Base-by-base conservation (phyloP, 495 filamentous ascomycete species). In the Podospora australis region DNA sequence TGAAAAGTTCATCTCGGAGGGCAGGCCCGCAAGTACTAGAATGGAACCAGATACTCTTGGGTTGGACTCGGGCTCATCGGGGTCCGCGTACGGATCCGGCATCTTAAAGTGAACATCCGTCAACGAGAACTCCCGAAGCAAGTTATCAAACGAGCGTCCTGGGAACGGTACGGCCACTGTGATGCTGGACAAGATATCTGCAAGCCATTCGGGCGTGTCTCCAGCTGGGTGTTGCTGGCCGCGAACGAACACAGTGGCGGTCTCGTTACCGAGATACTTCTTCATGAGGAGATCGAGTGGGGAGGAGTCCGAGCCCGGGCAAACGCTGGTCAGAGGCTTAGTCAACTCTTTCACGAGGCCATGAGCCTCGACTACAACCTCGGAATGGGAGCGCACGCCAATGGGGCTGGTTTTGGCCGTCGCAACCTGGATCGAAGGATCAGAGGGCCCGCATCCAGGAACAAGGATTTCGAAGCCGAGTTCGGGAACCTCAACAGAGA, bases 81-180 rank as follows among this genome's bases (percentile, higher is more conserved):
- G 87, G 1, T 86, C 78, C 13, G 87, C 87, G 40, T 82, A 77
- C 11, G 83, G 84, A 56, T 87, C 74, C 1, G 92, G 92, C 35
- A 98, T 68, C 23, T 73, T 78, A 63, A 98, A 92, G 55, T 89
- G 79, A 7, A 91, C 87, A 62, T 95, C 78, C 2, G 80, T 77
- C 56, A 96, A 71, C 25, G 86, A 84, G 63, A 98, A 95, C 46
- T 88, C 90, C 48, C 81, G 83, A 61, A 98, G 82, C 16, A 95
- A 60, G 53, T 86, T 80, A 43, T 87, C 88, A 54, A 96, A 78
- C 2, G 79, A 78, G 46, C 82, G 78, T 14, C 88, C 90, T 0
- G 87, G 86, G 40, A 96, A 87, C 6, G 87, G 81, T 29, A 96
- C 70, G 2, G 90, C 91, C 6, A 98, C 74, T 4, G 84, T 89